A percentile compares a stretch with the other conserved stretches of the same genome.
Conservation (phyloP, 176 grass and related monocot species). For the Cenchrus americanus region DNA sequence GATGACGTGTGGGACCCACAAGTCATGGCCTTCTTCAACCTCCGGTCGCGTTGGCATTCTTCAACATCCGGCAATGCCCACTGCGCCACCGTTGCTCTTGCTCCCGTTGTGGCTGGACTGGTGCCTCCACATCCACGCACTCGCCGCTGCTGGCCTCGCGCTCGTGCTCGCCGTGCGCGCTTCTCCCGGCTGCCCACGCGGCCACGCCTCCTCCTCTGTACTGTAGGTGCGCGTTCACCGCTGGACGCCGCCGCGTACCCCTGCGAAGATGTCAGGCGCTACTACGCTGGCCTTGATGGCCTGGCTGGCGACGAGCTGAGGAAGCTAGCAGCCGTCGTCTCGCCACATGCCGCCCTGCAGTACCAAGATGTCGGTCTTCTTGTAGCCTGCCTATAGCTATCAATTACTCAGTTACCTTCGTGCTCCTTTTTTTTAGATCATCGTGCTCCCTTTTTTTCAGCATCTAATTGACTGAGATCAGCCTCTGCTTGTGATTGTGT, state of each 20-base stretch:
- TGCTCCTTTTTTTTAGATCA: too few relatives aligned
- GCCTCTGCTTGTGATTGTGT: too few relatives aligned
- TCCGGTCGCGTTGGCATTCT: too few relatives aligned
- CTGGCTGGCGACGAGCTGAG: conserved; percentile 46
- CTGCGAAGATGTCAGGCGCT: conserved; percentile 50
- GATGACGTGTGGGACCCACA: too few relatives aligned
- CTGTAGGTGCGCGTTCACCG: background rate
- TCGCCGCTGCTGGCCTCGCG: background rate
- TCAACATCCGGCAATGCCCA: too few relatives aligned
- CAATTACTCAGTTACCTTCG: background rate
- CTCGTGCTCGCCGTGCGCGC: background rate
- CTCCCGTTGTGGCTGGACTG: background rate
- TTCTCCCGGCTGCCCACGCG: background rate
- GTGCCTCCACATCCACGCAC: background rate
- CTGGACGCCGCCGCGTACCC: background rate
- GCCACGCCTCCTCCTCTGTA: background rate
- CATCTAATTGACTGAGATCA: too few relatives aligned
- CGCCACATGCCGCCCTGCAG: conserved; percentile 44
- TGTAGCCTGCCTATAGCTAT: background rate
- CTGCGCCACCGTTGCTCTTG: background rate
- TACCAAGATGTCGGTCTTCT: conserved; percentile 51
- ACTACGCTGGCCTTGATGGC: conserved; percentile 40
- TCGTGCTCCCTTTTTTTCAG: too few relatives aligned
- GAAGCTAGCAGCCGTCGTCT: conserved; percentile 55
- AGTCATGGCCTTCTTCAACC: too few relatives aligned